These are phyloP conservation scores for Pleurostoma richardsiae DNA, from an alignment of 2,329 filamentous ascomycete species.

Conservation along the genomic window DNA sequence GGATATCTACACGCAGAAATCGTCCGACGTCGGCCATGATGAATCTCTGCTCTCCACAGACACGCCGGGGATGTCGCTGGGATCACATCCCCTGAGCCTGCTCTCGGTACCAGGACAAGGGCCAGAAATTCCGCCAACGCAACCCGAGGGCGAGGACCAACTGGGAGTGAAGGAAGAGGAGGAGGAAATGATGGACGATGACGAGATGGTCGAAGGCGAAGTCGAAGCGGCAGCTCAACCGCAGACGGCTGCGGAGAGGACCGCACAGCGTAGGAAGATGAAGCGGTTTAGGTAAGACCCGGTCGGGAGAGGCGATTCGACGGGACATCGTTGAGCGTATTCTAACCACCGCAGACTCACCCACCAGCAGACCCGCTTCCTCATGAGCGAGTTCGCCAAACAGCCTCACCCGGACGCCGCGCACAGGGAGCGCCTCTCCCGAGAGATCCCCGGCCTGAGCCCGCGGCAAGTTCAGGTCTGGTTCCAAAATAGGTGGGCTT, in stretches of 20 bases:
- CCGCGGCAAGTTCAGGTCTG: conserved; percentile 94
- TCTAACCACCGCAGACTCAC: conserved; percentile 60
- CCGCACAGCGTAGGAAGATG: conserved; percentile 59
- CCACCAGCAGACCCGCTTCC: conserved; percentile 92
- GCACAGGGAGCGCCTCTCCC: conserved; percentile 78
- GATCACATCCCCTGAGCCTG: conserved; percentile 33
- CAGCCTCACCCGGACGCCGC: conserved; percentile 92
- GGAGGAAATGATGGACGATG: conserved; percentile 50
- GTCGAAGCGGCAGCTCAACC: conserved; percentile 35
- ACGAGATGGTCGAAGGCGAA: conserved; percentile 48
- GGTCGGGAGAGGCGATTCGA: too few species aligned
- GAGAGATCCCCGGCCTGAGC: conserved; percentile 87
- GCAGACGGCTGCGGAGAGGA: conserved; percentile 52
- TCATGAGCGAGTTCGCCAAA: conserved; percentile 95
- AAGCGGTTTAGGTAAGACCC: conserved; percentile 68
- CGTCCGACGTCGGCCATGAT: conserved; percentile 27
- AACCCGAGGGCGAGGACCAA: conserved; percentile 30
- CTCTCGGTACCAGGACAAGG: conserved; percentile 29
- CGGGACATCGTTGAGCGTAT: too few species aligned
- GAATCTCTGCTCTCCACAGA: conserved; percentile 33
- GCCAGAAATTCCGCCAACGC: conserved; percentile 24
- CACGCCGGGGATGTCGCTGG: conserved; percentile 30
- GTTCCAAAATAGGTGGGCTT: conserved; percentile 89
- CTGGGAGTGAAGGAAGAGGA: conserved; percentile 40
- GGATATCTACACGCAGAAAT: conserved; percentile 29